phyloP scores from a whole-genome alignment of 495 filamentous ascomycete species.

The Neurospora sp. region DNA sequence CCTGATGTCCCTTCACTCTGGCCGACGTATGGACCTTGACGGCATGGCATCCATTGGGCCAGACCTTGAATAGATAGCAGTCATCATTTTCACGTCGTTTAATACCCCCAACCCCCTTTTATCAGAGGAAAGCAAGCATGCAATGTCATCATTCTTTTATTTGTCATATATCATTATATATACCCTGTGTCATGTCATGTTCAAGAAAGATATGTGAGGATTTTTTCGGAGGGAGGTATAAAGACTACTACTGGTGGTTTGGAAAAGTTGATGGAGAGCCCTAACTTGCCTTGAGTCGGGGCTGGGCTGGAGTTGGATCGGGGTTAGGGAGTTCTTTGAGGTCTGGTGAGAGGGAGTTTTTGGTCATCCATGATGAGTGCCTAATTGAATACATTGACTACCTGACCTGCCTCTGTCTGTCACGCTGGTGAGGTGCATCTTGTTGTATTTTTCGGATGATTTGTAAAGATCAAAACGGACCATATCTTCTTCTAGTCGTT shows the following conservation, averaged over 20 bases:
- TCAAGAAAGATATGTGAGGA: neutral
- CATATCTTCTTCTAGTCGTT: no score
- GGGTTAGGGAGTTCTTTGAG: neutral
- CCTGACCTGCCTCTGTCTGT: neutral
- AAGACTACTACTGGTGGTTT: neutral
- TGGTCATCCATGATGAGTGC: neutral
- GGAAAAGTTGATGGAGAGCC: neutral
- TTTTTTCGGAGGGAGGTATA: neutral
- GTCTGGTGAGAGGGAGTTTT: neutral
- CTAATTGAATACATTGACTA: neutral
- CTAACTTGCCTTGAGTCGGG: neutral
- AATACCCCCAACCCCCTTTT: neutral
- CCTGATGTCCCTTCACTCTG: neutral
- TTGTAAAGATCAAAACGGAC: no score
- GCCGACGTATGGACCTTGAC: neutral
- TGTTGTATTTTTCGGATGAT: no score
- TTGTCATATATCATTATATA: neutral
- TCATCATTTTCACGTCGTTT: neutral
- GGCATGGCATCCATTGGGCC: neutral
- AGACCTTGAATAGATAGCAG: neutral
- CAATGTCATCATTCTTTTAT: neutral
- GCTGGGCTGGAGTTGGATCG: neutral
- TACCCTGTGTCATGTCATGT: neutral
- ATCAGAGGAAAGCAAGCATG: neutral
- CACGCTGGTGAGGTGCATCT: neutral